Percentiles rank a stretch among this genome's conserved stretches.
These are phyloP conservation scores for Hymenoscyphus infarciens DNA, from an alignment of 2,329 filamentous ascomycete genomes.

Conservation along the genomic window DNA sequence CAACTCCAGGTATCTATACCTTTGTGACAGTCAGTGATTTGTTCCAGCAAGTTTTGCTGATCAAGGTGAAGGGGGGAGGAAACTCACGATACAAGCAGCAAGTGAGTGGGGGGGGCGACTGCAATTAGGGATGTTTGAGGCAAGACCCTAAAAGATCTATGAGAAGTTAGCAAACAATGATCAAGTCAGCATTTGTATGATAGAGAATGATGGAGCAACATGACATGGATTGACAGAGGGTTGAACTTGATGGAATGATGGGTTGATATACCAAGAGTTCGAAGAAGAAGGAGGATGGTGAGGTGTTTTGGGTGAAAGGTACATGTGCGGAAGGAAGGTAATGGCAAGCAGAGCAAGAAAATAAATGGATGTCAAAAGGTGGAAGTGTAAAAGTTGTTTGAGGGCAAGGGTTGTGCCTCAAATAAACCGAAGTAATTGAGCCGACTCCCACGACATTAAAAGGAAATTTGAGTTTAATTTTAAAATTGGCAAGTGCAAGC, in stretches of 20 bases:
- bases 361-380: not conserved
- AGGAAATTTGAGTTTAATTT: too few relatives aligned
- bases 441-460: too few relatives aligned
- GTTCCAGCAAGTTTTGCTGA: not conserved
- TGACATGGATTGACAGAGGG: not conserved
- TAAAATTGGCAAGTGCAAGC: too few relatives aligned
- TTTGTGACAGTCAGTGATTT: not conserved
- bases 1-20: not conserved
- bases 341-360: not conserved
- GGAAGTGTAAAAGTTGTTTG: not conserved
- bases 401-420: too few relatives aligned
- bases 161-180: not conserved
- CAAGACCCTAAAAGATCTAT: slow-evolving; percentile 1
- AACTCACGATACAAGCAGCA: not conserved
- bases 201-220: not conserved
- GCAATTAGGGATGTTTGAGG: not conserved
- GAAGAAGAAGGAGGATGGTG: not conserved
- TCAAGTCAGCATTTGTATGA: not conserved
- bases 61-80: not conserved
- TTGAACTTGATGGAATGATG: not conserved
- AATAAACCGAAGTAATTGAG: too few relatives aligned
- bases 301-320: not conserved
- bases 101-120: not conserved
- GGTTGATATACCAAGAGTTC: not conserved
- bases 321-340: not conserved